Conservation (phyloP, 805 yeast genomes). For the Wickerhamomyces rabaulensis region DNA sequence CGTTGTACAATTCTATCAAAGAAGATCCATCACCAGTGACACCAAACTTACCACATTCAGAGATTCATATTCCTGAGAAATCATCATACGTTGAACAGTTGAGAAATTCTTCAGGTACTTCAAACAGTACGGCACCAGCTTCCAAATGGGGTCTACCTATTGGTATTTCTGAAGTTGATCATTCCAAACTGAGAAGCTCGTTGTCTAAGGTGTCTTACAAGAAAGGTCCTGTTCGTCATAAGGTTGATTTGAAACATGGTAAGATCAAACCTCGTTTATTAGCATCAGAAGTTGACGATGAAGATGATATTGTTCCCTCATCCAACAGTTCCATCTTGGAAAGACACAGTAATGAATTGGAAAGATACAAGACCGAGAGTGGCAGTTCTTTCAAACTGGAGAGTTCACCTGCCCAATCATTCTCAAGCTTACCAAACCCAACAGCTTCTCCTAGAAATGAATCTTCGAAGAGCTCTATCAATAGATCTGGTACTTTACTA, state of each 20-base stretch:
- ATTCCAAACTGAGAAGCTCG: conserved; percentile 9
- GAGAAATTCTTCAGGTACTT: conserved; percentile 40
- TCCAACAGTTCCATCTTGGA: conserved; percentile 1
- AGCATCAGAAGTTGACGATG: conserved; percentile 73
- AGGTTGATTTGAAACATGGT: conserved; percentile 54
- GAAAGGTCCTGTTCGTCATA: conserved; percentile 14
- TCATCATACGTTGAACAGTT: conserved; percentile 44
- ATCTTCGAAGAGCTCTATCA: conserved; percentile 9
- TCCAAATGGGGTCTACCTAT: conserved; percentile 45
- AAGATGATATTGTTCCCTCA: conserved; percentile 29
- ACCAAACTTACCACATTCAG: conserved; percentile 1
- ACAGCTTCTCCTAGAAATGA: conserved; percentile 1
- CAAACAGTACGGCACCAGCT: conserved; percentile 44
- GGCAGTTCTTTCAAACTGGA: conserved; percentile 1
- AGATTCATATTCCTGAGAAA: conserved; percentile 38
- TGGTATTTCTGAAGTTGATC: conserved; percentile 47
- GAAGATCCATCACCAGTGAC: conserved; percentile 7
- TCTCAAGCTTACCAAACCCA: background rate
- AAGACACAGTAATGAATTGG: conserved; percentile 14
- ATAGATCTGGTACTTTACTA: conserved; percentile 21
- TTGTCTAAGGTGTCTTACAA: conserved; percentile 11
- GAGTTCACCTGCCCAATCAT: conserved; percentile 1
- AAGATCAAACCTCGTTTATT: conserved; percentile 58
- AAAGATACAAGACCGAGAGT: conserved; percentile 10
- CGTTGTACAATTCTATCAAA: conserved; percentile 14